These are phyloP conservation scores for Pseudogymnoascus sp. DNA, from an alignment of 2,329 filamentous ascomycete genomes.

Conservation along the genomic window DNA sequence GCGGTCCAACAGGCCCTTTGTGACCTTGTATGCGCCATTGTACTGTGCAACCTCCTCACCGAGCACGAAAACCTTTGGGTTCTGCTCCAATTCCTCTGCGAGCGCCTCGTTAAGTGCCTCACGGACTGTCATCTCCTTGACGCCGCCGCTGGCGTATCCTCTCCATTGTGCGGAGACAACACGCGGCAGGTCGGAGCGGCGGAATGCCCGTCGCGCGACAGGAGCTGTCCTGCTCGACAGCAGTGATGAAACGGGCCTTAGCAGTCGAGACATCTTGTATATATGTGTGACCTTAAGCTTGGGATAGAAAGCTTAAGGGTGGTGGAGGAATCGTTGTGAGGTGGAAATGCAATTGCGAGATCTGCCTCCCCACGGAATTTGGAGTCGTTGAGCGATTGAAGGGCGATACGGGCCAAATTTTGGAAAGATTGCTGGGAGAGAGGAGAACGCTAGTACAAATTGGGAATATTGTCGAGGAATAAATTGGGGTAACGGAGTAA, in stretches of 20 bases:
- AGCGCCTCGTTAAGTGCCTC: conserved; percentile 97
- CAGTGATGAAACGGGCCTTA: conserved; percentile 56
- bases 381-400: conserved; percentile 10
- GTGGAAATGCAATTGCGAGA: conserved; percentile 9
- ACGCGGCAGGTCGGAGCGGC: conserved; percentile 33
- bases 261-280: conserved; percentile 42
- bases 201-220: conserved; percentile 44
- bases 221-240: conserved; percentile 46
- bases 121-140: conserved; percentile 92
- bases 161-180: conserved; percentile 27
- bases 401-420: conserved; percentile 5
- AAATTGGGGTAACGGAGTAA: conserved; percentile 5
- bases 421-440: conserved; percentile 9
- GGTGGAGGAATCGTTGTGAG: conserved; percentile 8
- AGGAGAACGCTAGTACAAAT: background rate
- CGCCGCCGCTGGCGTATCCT: conserved; percentile 38
- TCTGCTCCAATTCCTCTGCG: conserved; percentile 89
- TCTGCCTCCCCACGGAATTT: conserved; percentile 8
- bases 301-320: background rate
- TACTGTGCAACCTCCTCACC: conserved; percentile 99
- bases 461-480: conserved; percentile 6
- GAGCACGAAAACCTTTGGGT: conserved; percentile 90
- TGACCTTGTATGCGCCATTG: conserved; percentile 99
- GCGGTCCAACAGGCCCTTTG: conserved; percentile 91
- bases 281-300: background rate